These are phyloP conservation scores for Cyphellophora attinorum DNA, from an alignment of 2,329 filamentous ascomycete species.

Conservation along the genomic window DNA sequence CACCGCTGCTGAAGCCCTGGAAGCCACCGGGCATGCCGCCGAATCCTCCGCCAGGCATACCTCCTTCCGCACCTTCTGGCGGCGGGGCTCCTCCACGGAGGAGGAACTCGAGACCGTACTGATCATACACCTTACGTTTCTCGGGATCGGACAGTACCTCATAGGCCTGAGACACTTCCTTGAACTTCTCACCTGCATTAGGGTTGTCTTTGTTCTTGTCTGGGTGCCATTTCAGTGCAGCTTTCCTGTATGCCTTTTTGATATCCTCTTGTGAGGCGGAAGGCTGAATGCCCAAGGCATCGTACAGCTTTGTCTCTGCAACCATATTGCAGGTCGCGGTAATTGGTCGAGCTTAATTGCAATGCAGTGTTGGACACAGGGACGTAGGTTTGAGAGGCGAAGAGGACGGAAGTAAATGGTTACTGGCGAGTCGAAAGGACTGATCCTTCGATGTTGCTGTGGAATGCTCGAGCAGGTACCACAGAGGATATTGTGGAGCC, in stretches of 20 bases:
- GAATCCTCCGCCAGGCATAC: constrained; percentile 41
- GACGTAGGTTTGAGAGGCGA: no score
- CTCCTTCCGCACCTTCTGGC: constrained; percentile 46
- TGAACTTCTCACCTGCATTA: constrained; percentile 83
- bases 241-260: constrained; percentile 90
- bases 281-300: constrained; percentile 69
- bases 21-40: constrained; percentile 44
- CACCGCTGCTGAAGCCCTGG: constrained; percentile 35
- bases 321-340: constrained; percentile 56
- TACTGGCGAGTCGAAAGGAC: no score
- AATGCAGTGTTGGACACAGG: neutral
- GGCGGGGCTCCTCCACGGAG: constrained; percentile 68
- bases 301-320: constrained; percentile 91
- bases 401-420: no score
- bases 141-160: constrained; percentile 96
- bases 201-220: constrained; percentile 97
- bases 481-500: no score
- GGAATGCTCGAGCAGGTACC: constrained; percentile 1
- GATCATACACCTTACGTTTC: constrained; percentile 91
- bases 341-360: constrained; percentile 1
- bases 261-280: constrained; percentile 84
- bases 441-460: no score
- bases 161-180: constrained; percentile 94
- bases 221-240: constrained; percentile 83
- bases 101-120: constrained; percentile 88